phyloP scores from a whole-genome alignment of 2,329 filamentous ascomycete species.

The Davidsoniella virescens region DNA sequence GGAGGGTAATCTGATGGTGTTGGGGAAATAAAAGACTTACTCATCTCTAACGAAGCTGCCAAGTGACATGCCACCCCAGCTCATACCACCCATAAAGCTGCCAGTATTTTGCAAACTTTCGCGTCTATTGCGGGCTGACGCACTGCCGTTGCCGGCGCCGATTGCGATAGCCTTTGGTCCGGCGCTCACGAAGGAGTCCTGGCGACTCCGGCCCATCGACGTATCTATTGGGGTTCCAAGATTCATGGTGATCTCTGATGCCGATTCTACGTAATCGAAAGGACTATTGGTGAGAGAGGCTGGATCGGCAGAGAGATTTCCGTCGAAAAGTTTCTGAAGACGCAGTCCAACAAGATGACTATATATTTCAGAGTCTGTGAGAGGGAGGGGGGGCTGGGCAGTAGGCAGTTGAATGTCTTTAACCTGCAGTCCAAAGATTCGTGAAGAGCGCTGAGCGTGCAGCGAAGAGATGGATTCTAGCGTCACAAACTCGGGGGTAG shows the following conservation, averaged over 20 bases:
- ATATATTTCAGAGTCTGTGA: no score
- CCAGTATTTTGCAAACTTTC: slow-evolving; percentile 40
- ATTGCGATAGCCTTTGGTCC: slow-evolving; percentile 52
- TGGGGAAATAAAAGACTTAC: slow-evolving; percentile 40
- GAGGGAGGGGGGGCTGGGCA: no score
- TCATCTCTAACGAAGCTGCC: slow-evolving; percentile 96
- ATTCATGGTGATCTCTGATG: slow-evolving; percentile 34
- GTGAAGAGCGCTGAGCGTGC: no score
- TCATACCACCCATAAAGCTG: slow-evolving; percentile 67
- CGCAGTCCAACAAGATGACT: no score
- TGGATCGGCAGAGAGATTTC: no score
- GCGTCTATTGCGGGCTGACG: slow-evolving; percentile 38
- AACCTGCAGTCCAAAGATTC: no score
- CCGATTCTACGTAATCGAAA: slow-evolving; percentile 13
- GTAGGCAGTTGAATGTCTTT: no score
- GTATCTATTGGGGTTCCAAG: slow-evolving; percentile 42
- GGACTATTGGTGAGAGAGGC: no score
- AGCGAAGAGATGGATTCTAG: no score
- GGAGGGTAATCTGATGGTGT: neutral
- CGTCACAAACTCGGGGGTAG: no score
- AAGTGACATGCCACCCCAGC: slow-evolving; percentile 91
- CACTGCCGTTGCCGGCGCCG: slow-evolving; percentile 46
- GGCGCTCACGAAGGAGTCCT: slow-evolving; percentile 50
- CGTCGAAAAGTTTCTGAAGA: no score
- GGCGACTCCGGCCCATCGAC: slow-evolving; percentile 38